phyloP scores from a whole-genome alignment of 768 basidiomycete genomes.

The Lactarius tabidus region DNA sequence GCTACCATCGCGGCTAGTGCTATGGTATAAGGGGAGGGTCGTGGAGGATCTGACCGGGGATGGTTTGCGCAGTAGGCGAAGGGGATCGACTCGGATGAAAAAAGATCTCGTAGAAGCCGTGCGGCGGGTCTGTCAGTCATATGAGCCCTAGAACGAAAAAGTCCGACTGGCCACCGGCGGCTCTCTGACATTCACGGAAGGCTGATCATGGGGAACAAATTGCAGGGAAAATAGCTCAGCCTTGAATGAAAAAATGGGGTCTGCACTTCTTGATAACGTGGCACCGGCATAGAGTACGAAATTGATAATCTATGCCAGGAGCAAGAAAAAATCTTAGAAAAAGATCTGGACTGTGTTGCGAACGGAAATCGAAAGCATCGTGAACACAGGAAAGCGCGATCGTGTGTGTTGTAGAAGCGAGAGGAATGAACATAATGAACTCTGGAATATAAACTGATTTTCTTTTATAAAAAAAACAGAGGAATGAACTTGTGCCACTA shows the following conservation, averaged over 20 bases:
- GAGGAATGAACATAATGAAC: too few relatives aligned
- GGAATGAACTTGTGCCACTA: not conserved
- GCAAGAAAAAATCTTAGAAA: too few relatives aligned
- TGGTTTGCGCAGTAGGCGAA: conserved; percentile 21
- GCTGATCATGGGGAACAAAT: conserved; percentile 23
- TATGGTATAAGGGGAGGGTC: conserved; percentile 22
- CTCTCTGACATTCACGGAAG: conserved; percentile 23
- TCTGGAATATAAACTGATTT: too few relatives aligned
- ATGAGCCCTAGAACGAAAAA: conserved; percentile 18
- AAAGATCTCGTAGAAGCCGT: too few relatives aligned
- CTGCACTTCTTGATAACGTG: too few relatives aligned
- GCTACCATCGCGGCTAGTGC: conserved; percentile 22
- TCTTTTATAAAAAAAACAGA: not conserved
- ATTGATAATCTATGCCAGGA: too few relatives aligned
- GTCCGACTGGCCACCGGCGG: conserved; percentile 22
- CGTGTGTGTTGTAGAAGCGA: too few relatives aligned
- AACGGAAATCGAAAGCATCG: too few relatives aligned
- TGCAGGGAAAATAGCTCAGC: conserved; percentile 21
- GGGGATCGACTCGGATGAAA: too few relatives aligned
- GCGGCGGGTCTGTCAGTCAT: conserved; percentile 18
- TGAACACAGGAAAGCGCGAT: too few relatives aligned
- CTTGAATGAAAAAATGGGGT: conserved; percentile 13
- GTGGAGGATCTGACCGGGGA: conserved; percentile 21
- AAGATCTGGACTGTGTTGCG: too few relatives aligned
- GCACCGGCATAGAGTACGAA: too few relatives aligned